Base-by-base conservation (phyloP, 805 yeast species). In the Clavispora santaluciae region DNA sequence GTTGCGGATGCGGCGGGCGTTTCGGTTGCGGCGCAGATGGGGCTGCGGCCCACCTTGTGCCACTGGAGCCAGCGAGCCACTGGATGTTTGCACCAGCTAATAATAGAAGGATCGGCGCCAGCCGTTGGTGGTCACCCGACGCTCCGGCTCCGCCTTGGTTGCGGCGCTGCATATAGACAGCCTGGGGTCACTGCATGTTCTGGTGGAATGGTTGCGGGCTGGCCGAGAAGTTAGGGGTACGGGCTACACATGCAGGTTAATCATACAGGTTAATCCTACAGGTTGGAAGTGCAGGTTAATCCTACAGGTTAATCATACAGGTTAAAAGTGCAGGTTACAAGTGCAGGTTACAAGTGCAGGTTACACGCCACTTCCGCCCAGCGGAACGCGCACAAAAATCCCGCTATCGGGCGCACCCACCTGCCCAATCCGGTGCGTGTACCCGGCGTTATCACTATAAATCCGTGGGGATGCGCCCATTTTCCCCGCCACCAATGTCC, bases 401-500 rank as follows among this genome's bases (percentile, higher is more conserved):
- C 20, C 31, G 31, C 20, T 23, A 29, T 31, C 17, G 42, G 41
- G 31, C 31, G 31, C 23, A 18, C 5, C 23, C 23, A 21, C 34
- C 20, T 21, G 22, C 34, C 34, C 23, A 12, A 31, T 31, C 16
- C 16, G 34, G 34, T n/a, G 34, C 34, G 23, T 3, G 23, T 12
- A 28, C 31, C 31, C 31, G 23, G 34, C 23, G 23, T 31, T 31
- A 31, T 31, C 34, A 21, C 34, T 31, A 31, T 31, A 21, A 18
- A 21, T 7, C n/a, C 9, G 10, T 21, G 22, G 16, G 18, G 7
- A 6, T 6, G 15, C 20, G 26, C 36, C n/a, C 12, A 13, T 22
- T 22, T 21, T 21, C 18, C 11, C 22, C 26, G 13, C 29, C 46
- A 11, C 38, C 46, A 36, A 51, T 48, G 51, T 37, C 59, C 20